These are phyloP conservation scores for Hibiscus tridactylites DNA, from an alignment of 345 rosid species.

Conservation along the genomic window DNA sequence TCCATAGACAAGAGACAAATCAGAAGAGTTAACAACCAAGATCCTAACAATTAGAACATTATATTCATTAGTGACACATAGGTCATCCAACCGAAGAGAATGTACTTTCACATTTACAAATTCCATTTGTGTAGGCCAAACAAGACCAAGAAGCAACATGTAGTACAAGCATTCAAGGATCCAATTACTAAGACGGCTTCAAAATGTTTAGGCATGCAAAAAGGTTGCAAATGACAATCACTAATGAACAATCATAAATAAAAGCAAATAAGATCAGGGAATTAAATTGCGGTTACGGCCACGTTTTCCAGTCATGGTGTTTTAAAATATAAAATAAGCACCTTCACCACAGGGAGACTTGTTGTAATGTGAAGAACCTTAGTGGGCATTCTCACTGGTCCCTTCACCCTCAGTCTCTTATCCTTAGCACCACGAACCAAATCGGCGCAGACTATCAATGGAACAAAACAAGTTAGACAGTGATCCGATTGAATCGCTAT, in stretches of 20 bases:
- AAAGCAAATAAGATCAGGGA: not conserved
- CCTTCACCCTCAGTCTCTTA: slow-evolving; percentile 48
- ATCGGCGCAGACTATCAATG: slow-evolving; percentile 36
- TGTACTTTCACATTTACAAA: not conserved
- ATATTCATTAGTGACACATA: not conserved
- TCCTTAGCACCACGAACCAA: slow-evolving; percentile 57
- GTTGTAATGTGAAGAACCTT: slow-evolving; percentile 52
- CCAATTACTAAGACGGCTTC: not conserved
- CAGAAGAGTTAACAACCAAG: not conserved
- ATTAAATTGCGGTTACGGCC: no score
- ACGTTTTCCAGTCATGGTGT: no score
- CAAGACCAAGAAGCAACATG: not conserved
- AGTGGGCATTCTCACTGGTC: slow-evolving; percentile 58
- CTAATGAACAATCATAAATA: not conserved
- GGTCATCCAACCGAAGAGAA: not conserved
- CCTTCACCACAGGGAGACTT: slow-evolving; percentile 66
- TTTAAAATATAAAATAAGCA: not conserved
- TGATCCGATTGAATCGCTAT: not conserved
- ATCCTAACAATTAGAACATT: not conserved
- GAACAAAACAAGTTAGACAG: not conserved
- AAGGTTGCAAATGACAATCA: no score
- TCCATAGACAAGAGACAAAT: not conserved
- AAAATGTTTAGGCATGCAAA: not conserved
- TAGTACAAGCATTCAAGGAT: not conserved
- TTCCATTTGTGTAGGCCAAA: not conserved